Evolutionary conservation across 2,329 filamentous ascomycete species (phyloP).

Genomic region (Sordariomycetes sp.): DNA sequence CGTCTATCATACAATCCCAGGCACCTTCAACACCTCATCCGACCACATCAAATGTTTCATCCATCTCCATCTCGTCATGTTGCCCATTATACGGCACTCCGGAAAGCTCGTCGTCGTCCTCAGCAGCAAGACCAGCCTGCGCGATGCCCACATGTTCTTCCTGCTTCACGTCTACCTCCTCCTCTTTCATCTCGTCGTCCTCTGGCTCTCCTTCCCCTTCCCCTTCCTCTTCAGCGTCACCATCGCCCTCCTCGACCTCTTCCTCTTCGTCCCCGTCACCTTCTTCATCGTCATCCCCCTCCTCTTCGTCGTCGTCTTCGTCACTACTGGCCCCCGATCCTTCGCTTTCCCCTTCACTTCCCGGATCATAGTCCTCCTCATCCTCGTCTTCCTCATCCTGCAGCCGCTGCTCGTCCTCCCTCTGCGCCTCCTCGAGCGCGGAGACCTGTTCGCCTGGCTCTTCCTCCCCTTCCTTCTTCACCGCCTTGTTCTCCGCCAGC

Average conservation of each 20-base stretch:
- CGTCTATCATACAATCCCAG: no score
- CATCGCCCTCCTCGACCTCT: slow-evolving; percentile 9
- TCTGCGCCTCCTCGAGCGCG: slow-evolving; percentile 37
- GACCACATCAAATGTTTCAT: slow-evolving; percentile 22
- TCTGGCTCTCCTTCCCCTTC: slow-evolving; percentile 17
- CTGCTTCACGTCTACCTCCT: slow-evolving; percentile 7
- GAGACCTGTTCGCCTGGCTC: slow-evolving; percentile 23
- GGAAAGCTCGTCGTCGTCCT: background rate
- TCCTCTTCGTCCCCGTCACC: slow-evolving; percentile 15
- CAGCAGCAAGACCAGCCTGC: background rate
- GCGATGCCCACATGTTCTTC: background rate
- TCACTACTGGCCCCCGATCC: slow-evolving; percentile 40
- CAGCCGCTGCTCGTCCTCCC: slow-evolving; percentile 39
- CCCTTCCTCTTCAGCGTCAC: slow-evolving; percentile 12
- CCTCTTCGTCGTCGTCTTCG: slow-evolving; percentile 42
- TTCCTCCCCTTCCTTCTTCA: slow-evolving; percentile 28
- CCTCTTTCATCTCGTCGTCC: slow-evolving; percentile 13
- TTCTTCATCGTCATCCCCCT: slow-evolving; percentile 19
- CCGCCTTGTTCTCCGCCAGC: slow-evolving; percentile 45
- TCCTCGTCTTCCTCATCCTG: slow-evolving; percentile 54
- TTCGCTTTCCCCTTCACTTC: slow-evolving; percentile 48
- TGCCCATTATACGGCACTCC: background rate
- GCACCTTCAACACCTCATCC: slow-evolving; percentile 3
- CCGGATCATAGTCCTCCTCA: slow-evolving; percentile 57
- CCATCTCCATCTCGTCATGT: slow-evolving; percentile 18